Evolutionary conservation across 2,329 filamentous ascomycete species (phyloP), one percentile per base, ranked within the genome.

Genomic region (Hypoxylon sp.): DNA sequence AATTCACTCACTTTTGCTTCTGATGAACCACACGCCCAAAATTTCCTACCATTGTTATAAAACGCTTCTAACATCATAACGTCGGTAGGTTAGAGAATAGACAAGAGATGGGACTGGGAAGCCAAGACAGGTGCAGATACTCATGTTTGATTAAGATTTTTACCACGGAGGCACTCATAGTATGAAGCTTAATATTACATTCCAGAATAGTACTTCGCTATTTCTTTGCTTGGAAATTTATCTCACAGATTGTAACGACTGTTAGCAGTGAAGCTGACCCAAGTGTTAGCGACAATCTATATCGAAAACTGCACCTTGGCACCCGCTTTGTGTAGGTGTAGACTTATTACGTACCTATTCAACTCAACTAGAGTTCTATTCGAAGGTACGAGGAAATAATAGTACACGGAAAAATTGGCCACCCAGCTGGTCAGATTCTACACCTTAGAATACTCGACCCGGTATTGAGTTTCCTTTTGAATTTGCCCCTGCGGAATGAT

Each of bases 391-490:
- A 11, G 33, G 39, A 59, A 39, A 50, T 59, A 59, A 14, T 48
- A 50, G 39, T 59, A 59, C 55, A 59, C 39, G 19, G 46, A n/a
- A 31, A 59, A 42, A 39, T 39, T 14, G 44, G 44, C 48, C 33
- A 57, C 29, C 39, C 26, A 35, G 42, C 29, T 19, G 29, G 46
- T 60, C 47, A 11, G 35, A 26, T 51, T 60, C 35, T 60, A 60
- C 35, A 60, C 57, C 13, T 44, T 51, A 5, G 57, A 31, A 39
- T 60, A 60, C 14, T 60, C 46, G 9, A 60, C 57, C n/a, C 47
- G 46, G 13, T 60, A 60, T 33, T 60, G 33, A 24, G 57, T 60
- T 24, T 60, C 46, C 24, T 60, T 60, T 35, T 60, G 57, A 44
- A 60, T 60, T 13, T 44, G 22, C n/a, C 47, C 47, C 22, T 60